phyloP scores from a whole-genome alignment of 306 rosid genomes.

The Vigna unguiculata region DNA sequence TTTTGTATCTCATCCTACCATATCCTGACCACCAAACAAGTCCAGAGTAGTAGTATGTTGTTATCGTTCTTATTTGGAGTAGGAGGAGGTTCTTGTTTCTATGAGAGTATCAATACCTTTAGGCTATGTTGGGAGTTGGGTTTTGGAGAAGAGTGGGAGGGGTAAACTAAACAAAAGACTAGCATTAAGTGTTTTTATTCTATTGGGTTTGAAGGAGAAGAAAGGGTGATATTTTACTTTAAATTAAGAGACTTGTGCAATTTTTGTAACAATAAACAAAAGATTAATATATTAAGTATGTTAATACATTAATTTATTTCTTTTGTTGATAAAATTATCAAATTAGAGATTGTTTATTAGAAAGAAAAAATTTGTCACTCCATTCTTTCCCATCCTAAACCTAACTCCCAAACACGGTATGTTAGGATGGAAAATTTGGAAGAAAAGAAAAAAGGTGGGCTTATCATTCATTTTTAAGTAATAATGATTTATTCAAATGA shows the following conservation, averaged over 20 bases:
- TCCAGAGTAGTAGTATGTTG: no score
- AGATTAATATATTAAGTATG: not conserved
- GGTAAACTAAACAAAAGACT: not conserved
- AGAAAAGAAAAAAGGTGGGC: not conserved
- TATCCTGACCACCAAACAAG: no score
- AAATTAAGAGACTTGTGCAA: not conserved
- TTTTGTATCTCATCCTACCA: no score
- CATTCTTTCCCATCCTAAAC: not conserved
- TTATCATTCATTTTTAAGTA: not conserved
- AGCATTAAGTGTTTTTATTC: not conserved
- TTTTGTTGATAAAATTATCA: not conserved
- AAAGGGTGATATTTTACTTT: not conserved
- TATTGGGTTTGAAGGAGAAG: not conserved
- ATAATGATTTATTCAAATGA: not conserved
- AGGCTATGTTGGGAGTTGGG: not conserved
- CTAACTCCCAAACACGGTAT: not conserved
- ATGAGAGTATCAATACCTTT: not conserved
- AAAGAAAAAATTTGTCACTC: not conserved
- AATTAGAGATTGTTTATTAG: not conserved
- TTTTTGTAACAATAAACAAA: not conserved
- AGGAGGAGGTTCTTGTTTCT: slow-evolving; percentile 20
- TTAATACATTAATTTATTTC: not conserved
- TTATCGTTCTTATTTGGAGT: not conserved
- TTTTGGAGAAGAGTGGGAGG: not conserved
- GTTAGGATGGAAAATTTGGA: not conserved